A percentile compares a stretch with the other conserved stretches of the same genome.
phyloP scores from a whole-genome alignment of 169 alveolate species.

The Plasmodium reichenowi region DNA sequence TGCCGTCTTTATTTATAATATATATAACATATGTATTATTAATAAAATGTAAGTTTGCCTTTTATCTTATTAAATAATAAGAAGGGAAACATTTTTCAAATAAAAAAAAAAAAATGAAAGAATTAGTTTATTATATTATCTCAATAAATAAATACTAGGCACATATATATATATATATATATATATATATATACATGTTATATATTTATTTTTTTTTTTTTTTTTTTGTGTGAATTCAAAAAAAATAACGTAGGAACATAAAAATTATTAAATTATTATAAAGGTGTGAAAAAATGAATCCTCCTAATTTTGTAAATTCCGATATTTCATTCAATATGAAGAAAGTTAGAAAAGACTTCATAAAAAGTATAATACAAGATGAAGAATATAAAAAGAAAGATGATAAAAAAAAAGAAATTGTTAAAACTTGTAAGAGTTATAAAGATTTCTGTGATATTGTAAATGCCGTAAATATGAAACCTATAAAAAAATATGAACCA shows the following conservation, averaged over 20 bases:
- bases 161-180: too few relatives aligned
- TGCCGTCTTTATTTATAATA: too few relatives aligned
- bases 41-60: too few relatives aligned
- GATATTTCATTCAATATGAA: slow-evolving; percentile 2
- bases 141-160: too few relatives aligned
- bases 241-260: neutral
- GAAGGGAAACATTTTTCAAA: too few relatives aligned
- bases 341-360: slow-evolving; percentile 56
- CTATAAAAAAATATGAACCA: slow-evolving; percentile 61
- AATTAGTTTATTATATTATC: too few relatives aligned
- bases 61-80: too few relatives aligned
- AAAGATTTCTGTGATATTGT: slow-evolving; percentile 74
- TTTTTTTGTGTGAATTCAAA: too few relatives aligned
- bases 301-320: neutral
- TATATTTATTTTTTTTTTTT: too few relatives aligned
- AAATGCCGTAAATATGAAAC: slow-evolving; percentile 62
- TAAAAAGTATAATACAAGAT: slow-evolving; percentile 40
- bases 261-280: neutral
- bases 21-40: too few relatives aligned
- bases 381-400: slow-evolving; percentile 69
- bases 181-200: too few relatives aligned
- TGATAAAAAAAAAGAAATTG: slow-evolving; percentile 73
- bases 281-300: slow-evolving; percentile 15
- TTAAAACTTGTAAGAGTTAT: slow-evolving; percentile 63
- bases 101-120: too few relatives aligned